Evolutionary conservation across 139 green algal genomes (phyloP), one percentile per base, ranked within the genome.

Genomic region (Volvox reticuliferus): DNA sequence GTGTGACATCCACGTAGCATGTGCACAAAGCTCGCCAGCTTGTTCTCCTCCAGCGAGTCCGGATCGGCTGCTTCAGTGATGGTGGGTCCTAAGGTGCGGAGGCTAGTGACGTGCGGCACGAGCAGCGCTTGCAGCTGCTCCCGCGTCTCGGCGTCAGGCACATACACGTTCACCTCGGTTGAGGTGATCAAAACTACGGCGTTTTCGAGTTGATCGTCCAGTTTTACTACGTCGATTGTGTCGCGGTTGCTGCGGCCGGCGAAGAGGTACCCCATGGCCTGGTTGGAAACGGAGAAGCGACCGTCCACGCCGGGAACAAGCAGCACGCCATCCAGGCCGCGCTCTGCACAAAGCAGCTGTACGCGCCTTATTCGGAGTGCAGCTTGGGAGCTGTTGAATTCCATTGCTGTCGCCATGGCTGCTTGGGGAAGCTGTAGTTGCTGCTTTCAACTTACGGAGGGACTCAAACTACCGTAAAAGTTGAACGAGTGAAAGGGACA

Each of bases 1-100:
- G 32, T 37, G 65, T 79, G 89, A 32, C 82, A 79, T 32, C 87
- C 93, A 6, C 83, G 71, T 69, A 96, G 89, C 87, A 94, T 87
- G 63, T 94, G 89, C 71, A 95, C 93, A 18, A 95, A 92, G 33
- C 30, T 44, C 12, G 36, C 93, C 21, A 95, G 80, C 68, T 95
- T 95, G 71, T 36, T 30, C 21, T 93, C 92, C 81, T 95, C 93
- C 9, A 80, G 32, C 0, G 81, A 55, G 37, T 95, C 93, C 22
- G 90, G 69, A 80, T 95, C 93, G 1, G 79, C 69, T 19, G 62
- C 77, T 78, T 92, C 89, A 1, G 32, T 21, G 5, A 37, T 9
- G 0, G 79, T 91, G 28, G 90, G 90, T 0, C 68, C 28, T 9
- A 93, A 62, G 30, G 92, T 76, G 14, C 92, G 83, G 14, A 86